These are phyloP conservation scores for Dioscorea zingiberensis DNA, from an alignment of 106 monocot genomes.

Conservation along the genomic window DNA sequence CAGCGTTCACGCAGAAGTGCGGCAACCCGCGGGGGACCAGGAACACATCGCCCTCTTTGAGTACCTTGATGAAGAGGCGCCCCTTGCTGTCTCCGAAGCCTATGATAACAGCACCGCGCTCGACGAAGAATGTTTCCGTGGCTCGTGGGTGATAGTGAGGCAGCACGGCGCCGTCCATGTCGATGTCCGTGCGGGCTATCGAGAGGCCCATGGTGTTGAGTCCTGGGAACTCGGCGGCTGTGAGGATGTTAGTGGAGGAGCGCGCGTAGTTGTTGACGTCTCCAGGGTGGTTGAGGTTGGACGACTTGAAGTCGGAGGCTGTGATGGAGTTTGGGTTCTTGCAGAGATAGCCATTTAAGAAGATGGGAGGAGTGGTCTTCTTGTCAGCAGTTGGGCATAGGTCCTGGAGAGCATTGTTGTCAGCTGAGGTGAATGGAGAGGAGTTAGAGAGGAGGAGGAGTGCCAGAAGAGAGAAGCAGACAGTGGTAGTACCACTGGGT, in stretches of 20 bases:
- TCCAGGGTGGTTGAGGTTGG: conserved; percentile 19
- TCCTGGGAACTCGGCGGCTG: conserved; percentile 21
- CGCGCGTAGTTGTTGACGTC: conserved; percentile 10
- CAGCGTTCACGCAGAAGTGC: conserved; percentile 21
- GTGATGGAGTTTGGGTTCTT: conserved; percentile 14
- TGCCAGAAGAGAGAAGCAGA: neutral
- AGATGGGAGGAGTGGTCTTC: neutral
- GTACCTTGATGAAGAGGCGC: conserved; percentile 13
- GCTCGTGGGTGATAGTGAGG: conserved; percentile 28
- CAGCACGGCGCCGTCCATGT: conserved; percentile 9
- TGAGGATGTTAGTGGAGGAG: conserved; percentile 12
- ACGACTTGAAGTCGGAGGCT: conserved; percentile 31
- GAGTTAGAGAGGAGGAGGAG: neutral
- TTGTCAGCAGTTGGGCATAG: conserved; percentile 14
- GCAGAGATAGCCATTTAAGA: conserved; percentile 27
- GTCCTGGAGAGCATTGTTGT: conserved; percentile 19
- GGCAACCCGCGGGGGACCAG: conserved; percentile 23
- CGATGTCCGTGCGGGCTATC: conserved; percentile 14
- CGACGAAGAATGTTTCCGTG: conserved; percentile 22
- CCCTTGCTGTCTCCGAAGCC: conserved; percentile 14
- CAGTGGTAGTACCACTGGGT: no score
- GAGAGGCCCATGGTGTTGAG: conserved; percentile 31
- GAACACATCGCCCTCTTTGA: conserved; percentile 28
- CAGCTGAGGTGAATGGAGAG: neutral
- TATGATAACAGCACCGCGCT: conserved; percentile 5